phyloP scores from a whole-genome alignment of 305 asterid species.

The Solanum chacoense region DNA sequence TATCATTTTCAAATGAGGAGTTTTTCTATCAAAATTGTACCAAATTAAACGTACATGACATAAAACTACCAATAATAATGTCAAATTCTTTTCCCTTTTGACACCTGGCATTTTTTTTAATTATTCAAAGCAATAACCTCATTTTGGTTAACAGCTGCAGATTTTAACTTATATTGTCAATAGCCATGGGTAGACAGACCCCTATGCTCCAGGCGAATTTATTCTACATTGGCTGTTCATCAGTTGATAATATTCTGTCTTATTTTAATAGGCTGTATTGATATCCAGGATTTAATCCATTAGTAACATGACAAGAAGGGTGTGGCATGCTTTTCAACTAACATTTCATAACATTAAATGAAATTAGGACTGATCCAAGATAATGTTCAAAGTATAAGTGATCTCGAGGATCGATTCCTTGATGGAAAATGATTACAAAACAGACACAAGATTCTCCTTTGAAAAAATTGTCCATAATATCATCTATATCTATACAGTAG shows the following conservation, averaged over 20 bases:
- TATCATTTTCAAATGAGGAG: conserved; percentile 16
- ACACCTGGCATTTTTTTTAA: neutral
- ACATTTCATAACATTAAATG: neutral
- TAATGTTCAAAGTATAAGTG: neutral
- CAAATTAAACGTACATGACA: conserved; percentile 6
- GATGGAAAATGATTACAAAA: neutral
- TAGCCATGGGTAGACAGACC: neutral
- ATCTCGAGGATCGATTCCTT: neutral
- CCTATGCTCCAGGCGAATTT: conserved; percentile 7
- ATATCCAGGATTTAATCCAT: conserved; percentile 8
- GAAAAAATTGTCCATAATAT: neutral
- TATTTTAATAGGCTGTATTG: neutral
- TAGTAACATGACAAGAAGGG: neutral
- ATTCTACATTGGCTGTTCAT: conserved; percentile 17
- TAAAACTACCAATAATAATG: neutral
- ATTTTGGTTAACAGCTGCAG: conserved; percentile 1
- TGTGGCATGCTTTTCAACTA: neutral
- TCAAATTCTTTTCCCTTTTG: neutral
- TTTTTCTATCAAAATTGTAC: conserved; percentile 10
- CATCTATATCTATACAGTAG: neutral
- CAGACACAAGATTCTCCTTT: neutral
- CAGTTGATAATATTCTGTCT: conserved; percentile 12
- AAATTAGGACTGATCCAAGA: neutral
- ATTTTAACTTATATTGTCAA: neutral
- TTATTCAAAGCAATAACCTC: neutral